phyloP scores from a whole-genome alignment of 2,329 filamentous ascomycete genomes.

The Didymella lethalis region DNA sequence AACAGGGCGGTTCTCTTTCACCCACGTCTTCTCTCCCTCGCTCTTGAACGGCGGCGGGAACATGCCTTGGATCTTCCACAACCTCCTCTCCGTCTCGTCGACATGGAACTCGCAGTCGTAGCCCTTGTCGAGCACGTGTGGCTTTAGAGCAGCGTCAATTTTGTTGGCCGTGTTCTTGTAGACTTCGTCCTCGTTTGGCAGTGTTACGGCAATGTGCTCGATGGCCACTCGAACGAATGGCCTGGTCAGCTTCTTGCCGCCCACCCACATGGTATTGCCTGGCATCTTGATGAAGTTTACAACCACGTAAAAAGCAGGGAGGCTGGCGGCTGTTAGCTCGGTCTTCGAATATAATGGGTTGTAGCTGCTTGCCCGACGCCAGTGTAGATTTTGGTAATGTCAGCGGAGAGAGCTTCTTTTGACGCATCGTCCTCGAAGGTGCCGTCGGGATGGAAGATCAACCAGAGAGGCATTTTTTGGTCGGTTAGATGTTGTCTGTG shows the following conservation, averaged over 20 bases:
- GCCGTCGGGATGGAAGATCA: conserved; percentile 49
- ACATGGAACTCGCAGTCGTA: conserved; percentile 56
- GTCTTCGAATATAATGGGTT: background rate
- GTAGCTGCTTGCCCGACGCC: conserved; percentile 23
- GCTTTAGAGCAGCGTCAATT: conserved; percentile 48
- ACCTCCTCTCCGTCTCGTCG: conserved; percentile 52
- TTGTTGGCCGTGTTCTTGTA: conserved; percentile 16
- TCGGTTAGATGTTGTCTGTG: background rate
- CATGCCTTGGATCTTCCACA: conserved; percentile 58
- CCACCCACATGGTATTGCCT: conserved; percentile 36
- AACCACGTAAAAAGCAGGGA: conserved; percentile 55
- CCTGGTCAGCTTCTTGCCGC: conserved; percentile 28
- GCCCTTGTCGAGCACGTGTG: conserved; percentile 52
- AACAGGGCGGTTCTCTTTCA: conserved; percentile 27
- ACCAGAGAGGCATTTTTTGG: conserved; percentile 53
- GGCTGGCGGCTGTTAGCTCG: conserved; percentile 10
- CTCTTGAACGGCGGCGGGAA: conserved; percentile 46
- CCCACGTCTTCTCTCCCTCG: conserved; percentile 46
- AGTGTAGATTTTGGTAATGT: conserved; percentile 53
- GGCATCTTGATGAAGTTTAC: conserved; percentile 48
- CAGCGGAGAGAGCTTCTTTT: conserved; percentile 43
- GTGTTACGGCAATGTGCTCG: conserved; percentile 40
- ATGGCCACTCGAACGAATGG: conserved; percentile 49
- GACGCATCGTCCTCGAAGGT: conserved; percentile 43
- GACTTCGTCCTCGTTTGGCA: conserved; percentile 28